phyloP scores from a whole-genome alignment of 176 grass and related monocot genomes.

The Cocos nucifera region DNA sequence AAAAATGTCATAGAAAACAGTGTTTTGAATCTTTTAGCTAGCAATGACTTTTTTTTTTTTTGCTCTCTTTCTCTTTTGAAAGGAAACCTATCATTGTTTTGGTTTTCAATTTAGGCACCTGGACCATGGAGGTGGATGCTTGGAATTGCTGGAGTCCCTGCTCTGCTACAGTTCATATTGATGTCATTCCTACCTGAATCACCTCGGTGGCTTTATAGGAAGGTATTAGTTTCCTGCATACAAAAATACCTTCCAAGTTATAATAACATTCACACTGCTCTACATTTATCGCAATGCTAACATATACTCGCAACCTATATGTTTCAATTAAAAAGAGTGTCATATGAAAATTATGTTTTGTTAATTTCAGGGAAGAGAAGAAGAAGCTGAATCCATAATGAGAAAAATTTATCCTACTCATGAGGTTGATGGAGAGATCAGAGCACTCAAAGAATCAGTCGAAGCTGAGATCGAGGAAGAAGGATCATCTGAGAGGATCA shows the following conservation, averaged over 20 bases:
- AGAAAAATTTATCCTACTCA: slow-evolving; percentile 41
- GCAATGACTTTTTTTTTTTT: too few relatives aligned
- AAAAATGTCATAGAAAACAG: too few relatives aligned
- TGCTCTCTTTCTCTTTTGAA: neutral
- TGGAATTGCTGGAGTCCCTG: slow-evolving; percentile 79
- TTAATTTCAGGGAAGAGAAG: slow-evolving; percentile 29
- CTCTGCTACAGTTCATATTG: slow-evolving; percentile 69
- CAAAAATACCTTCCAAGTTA: too few relatives aligned
- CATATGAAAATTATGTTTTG: neutral
- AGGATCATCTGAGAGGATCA: slow-evolving; percentile 33
- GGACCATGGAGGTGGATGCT: slow-evolving; percentile 99
- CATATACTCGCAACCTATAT: too few relatives aligned
- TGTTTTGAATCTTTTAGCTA: too few relatives aligned
- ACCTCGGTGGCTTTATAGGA: slow-evolving; percentile 87
- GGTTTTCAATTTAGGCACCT: slow-evolving; percentile 27
- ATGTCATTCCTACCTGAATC: slow-evolving; percentile 90
- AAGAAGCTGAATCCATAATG: slow-evolving; percentile 55
- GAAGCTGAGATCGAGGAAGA: slow-evolving; percentile 42
- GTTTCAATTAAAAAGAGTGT: too few relatives aligned
- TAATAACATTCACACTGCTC: too few relatives aligned
- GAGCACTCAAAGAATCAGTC: slow-evolving; percentile 60
- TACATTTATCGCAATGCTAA: too few relatives aligned
- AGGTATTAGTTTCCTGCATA: slow-evolving; percentile 23
- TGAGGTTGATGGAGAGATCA: slow-evolving; percentile 50
- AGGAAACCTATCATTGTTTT: neutral